Evolutionary conservation across 2,329 filamentous ascomycete genomes (phyloP), one percentile per base, ranked within the genome.

Genomic region (Pleoardoris graminearum): DNA sequence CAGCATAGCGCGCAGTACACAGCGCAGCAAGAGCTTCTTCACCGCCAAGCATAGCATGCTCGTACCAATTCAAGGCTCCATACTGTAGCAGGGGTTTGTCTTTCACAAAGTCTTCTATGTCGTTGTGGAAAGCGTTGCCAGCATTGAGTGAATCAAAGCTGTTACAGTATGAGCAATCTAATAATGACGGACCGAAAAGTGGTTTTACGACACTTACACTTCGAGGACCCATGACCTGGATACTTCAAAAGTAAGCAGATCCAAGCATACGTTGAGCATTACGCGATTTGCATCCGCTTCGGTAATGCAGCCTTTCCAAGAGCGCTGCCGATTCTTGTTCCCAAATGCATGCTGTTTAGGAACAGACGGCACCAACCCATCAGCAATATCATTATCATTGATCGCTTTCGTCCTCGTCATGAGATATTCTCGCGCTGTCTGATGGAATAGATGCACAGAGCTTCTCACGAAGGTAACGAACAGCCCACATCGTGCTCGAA

Each of bases 341-440:
- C 14, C n/a, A 3, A 16, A n/a, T 12, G 29, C 7, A 25, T 35
- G 12, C 16, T 8, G 14, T 23, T 10, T 12, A 5, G 21, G 19
- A 7, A 7, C 19, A n/a, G 42, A 23, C 22, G 30, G 6, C 29
- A 25, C 6, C 3, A 10, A 3, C n/a, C 1, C 3, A 2, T 1
- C 7, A 4, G 17, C 19, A 12, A 7, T 11, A 16, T 4, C 7
- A n/a, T 1, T 11, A 6, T 7, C 11, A 12, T 4, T 25, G 3
- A n/a, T 45, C 1, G 3, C 11, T 5, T 25, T 19, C 11, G 4
- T 3, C 3, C n/a, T 22, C 10, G 42, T 30, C 42, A 45, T 35
- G 12, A 48, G 45, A 25, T 48, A 30, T 32, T 48, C 45, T 29
- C 33, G 45, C 23, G 45, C 45, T n/a, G 45, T 48, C 17, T 48